Evolutionary conservation across 1,284 basidiomycete genomes (phyloP), one percentile per base, ranked within the genome.

Genomic region (Waitea zeae): DNA sequence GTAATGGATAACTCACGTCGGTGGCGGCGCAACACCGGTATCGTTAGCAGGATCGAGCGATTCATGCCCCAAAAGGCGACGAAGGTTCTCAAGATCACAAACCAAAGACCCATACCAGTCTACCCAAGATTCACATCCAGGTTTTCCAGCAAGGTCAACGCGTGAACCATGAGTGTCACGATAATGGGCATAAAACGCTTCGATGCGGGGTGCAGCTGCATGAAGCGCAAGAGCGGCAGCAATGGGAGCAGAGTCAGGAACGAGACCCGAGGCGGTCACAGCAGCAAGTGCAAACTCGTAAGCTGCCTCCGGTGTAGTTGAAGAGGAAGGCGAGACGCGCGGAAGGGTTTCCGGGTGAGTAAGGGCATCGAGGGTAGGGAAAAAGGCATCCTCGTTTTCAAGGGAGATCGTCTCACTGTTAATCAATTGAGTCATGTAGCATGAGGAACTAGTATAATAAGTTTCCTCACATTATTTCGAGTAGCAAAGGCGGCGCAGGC

Each of bases 81-180:
- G n/a, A n/a, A n/a, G n/a, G n/a, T n/a, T 67, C 28, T 80, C 70
- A 3, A 69, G 63, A 36, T 74, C 72, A 48, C 88, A 93, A 7
- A 81, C 70, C 12, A 72, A 63, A 38, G 72, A 57, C 0, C 84
- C 83, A 44, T 80, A 77, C 79, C 84, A 90, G 40, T 90, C 82
- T 3, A 92, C 76, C 88, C 87, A 93, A 13, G 77, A 78, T 1
- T 63, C 71, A 47, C 88, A 90, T 0, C 52, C 50, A 49, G 48
- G 9, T 56, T 52, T 4, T 39, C 38, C 2, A 30, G 29, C 9
- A 11, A 17, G 15, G 29, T 52, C 51, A n/a, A 53, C 34, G 45
- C 52, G 38, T 56, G 57, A 44, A 51, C 50, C 38, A 45, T n/a
- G n/a, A n/a, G n/a, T n/a, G n/a, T n/a, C n/a, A n/a, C n/a, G n/a